Evolutionary conservation across 1,284 basidiomycete species (phyloP).

Genomic region (Leccinum insolens): DNA sequence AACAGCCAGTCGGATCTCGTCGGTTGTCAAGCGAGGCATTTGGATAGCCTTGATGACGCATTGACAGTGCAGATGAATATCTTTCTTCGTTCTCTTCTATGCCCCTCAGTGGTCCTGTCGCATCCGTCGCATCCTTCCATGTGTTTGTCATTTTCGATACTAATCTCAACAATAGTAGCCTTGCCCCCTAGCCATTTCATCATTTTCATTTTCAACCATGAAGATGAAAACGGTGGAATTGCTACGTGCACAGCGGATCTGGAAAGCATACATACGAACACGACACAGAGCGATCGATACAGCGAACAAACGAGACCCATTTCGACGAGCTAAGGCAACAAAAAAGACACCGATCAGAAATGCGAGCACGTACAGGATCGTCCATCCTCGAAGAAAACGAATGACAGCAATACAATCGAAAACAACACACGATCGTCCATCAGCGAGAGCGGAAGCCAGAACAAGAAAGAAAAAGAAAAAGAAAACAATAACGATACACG

Average conservation of each 20-base stretch:
- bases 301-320: neutral
- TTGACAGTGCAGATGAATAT: no score
- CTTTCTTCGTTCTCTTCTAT: no score
- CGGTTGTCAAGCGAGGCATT: no score
- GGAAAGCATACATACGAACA: neutral
- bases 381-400: neutral
- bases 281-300: neutral
- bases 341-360: neutral
- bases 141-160: no score
- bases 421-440: neutral
- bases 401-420: neutral
- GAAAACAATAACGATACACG: neutral
- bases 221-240: no score
- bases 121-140: no score
- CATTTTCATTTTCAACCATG: neutral
- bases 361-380: neutral
- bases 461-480: neutral
- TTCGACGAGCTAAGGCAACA: neutral
- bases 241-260: neutral
- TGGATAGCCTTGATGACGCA: no score
- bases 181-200: neutral
- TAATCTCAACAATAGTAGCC: no score
- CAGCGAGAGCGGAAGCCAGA: neutral
- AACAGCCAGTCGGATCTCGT: no score
- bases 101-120: no score